A percentile compares a stretch with the other conserved stretches of the same genome.
These are phyloP conservation scores for Chlorella sp. DNA, from an alignment of 139 green algal species.

Conservation along the genomic window DNA sequence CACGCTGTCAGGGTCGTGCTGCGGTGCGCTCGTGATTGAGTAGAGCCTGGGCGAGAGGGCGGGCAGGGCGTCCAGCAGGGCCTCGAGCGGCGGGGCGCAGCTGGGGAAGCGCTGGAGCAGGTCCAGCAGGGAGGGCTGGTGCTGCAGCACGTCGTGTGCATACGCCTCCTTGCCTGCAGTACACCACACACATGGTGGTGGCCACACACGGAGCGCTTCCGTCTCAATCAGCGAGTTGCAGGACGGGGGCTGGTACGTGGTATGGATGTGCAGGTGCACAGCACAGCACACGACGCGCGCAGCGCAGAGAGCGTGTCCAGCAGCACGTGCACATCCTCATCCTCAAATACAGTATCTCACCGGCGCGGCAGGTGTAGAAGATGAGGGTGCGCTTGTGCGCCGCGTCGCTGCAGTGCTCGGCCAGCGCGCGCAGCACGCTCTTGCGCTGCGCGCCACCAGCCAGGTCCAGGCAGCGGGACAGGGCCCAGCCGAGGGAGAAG, in stretches of 20 bases:
- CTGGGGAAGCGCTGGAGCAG: slow-evolving; percentile 70
- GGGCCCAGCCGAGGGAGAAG: slow-evolving; percentile 67
- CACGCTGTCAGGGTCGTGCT: not conserved
- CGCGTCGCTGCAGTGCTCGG: slow-evolving; percentile 67
- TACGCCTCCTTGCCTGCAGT: slow-evolving; percentile 48
- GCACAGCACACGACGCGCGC: too few relatives aligned
- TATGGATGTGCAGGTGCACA: too few relatives aligned
- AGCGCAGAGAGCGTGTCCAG: too few relatives aligned
- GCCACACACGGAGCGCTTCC: too few relatives aligned
- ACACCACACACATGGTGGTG: too few relatives aligned
- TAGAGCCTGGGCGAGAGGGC: slow-evolving; percentile 80
- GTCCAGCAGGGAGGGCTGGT: slow-evolving; percentile 65
- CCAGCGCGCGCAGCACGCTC: slow-evolving; percentile 77
- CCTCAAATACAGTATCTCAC: too few relatives aligned
- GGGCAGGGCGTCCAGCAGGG: slow-evolving; percentile 76
- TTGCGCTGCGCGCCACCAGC: slow-evolving; percentile 59
- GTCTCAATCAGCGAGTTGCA: too few relatives aligned
- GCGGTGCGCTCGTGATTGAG: slow-evolving; percentile 61
- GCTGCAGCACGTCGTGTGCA: slow-evolving; percentile 50
- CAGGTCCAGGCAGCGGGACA: slow-evolving; percentile 68
- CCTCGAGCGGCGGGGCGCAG: slow-evolving; percentile 65
- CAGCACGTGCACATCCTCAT: too few relatives aligned
- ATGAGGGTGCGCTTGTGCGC: slow-evolving; percentile 50
- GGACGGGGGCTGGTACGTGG: too few relatives aligned
- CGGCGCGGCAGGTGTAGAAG: slow-evolving; percentile 19